Conservation (phyloP, 2,329 filamentous ascomycete species). For the Diplocarpon rosae region DNA sequence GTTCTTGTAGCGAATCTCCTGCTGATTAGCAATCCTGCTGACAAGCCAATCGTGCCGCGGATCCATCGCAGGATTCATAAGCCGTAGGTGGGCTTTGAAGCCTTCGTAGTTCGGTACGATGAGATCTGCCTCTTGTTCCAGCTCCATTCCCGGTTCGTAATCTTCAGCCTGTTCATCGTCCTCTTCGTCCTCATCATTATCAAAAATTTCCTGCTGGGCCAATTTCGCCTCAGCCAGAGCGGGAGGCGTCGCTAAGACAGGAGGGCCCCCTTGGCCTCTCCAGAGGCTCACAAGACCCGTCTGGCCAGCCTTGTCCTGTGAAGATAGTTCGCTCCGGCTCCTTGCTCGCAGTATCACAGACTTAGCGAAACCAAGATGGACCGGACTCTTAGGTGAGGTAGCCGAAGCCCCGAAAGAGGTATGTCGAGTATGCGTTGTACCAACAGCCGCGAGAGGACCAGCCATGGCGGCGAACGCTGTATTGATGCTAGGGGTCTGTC, state of each 20-base stretch:
- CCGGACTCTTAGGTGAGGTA: slow-evolving; percentile 38
- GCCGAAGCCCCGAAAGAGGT: slow-evolving; percentile 46
- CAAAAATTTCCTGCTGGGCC: slow-evolving; percentile 27
- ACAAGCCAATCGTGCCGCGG: slow-evolving; percentile 51
- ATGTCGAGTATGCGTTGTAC: slow-evolving; percentile 44
- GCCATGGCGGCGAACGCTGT: slow-evolving; percentile 47
- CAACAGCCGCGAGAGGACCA: slow-evolving; percentile 41
- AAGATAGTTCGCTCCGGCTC: slow-evolving; percentile 45
- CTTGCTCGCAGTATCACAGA: slow-evolving; percentile 38
- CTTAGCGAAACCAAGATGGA: slow-evolving; percentile 28
- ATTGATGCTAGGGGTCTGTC: slow-evolving; percentile 45
- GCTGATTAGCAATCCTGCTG: slow-evolving; percentile 73
- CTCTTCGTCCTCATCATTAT: slow-evolving; percentile 42
- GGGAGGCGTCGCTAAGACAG: slow-evolving; percentile 42
- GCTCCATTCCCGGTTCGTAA: slow-evolving; percentile 48
- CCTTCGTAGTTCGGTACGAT: slow-evolving; percentile 65
- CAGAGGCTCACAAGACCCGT: slow-evolving; percentile 41
- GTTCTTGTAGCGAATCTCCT: slow-evolving; percentile 67
- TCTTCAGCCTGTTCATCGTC: slow-evolving; percentile 55
- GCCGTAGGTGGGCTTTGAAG: slow-evolving; percentile 63
- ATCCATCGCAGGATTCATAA: slow-evolving; percentile 63
- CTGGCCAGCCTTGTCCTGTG: slow-evolving; percentile 25
- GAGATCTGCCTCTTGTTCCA: slow-evolving; percentile 49
- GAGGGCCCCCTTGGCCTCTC: slow-evolving; percentile 45
- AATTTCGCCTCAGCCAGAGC: slow-evolving; percentile 22